Base-by-base conservation (phyloP, 2,329 filamentous ascomycete genomes). In the Nemania diffusa region DNA sequence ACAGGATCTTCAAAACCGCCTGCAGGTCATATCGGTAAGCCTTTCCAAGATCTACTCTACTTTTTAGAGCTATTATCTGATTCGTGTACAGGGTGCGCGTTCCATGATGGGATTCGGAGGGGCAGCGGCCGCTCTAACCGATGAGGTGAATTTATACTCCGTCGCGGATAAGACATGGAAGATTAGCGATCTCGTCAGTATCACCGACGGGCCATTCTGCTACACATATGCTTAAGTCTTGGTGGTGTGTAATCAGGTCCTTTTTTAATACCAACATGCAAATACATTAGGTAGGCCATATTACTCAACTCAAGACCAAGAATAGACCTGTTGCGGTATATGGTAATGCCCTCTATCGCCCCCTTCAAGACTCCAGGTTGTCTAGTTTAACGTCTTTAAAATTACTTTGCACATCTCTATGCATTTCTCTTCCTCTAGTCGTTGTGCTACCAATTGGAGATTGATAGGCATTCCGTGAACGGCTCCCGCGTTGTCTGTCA, bases 401-500 rank as follows among this genome's bases (percentile, higher is more conserved):
- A 78, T 65, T 9, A 72, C 68, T 53, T 75, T 76, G 55, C 72
- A 74, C 74, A 78, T 77, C 52, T 76, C 73, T 40, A 78, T 59
- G 27, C 75, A 76, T 46, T 77, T 78, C 68, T 78, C 77, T 59
- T 78, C 77, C 52, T 78, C 77, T 26, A 78, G 58, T 56, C 75
- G 72, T 52, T 72, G 70, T 7, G 69, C 81, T n/a, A 84, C 80
- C 0, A 85, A 70, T 58, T 83, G 81, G 1, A 84, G 73, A 52
- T 77, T 83, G 27, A 84, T 77, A 0, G 82, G 81, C 65, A 83
- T 77, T 0, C 81, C 81, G 29, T 84, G 78, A 8, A 84, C 78
- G 0, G 73, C 68, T 0, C 78, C 73, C 0, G 78, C 69, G 26
- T 84, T 79, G 52, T 83, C 82, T 84, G 51, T 0, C 17, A 1